Conservation (phyloP, 768 basidiomycete genomes). For the Mycena crocata region DNA sequence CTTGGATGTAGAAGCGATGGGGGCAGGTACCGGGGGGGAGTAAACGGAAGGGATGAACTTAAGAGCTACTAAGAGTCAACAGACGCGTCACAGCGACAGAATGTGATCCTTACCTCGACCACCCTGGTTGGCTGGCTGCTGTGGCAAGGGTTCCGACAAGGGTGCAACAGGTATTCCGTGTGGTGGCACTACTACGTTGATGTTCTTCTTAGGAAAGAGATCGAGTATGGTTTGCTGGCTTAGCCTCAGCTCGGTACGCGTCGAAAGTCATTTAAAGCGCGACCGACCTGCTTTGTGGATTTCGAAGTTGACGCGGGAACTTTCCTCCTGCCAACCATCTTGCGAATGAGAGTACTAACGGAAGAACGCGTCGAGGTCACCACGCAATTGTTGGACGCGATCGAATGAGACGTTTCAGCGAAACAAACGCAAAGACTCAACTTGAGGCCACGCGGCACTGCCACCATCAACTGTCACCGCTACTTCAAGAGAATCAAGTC, state of each 20-base stretch:
- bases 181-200: neutral
- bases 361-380: slow-evolving; percentile 46
- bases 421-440: neutral
- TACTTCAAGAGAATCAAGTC: neutral
- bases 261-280: slow-evolving; percentile 7
- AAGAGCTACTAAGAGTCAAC: neutral
- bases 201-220: slow-evolving; percentile 44
- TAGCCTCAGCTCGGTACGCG: slow-evolving; percentile 13
- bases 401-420: neutral
- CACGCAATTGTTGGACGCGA: neutral
- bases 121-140: neutral
- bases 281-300: slow-evolving; percentile 45
- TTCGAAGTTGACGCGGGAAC: slow-evolving; percentile 31
- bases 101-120: neutral
- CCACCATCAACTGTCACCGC: too few species aligned
- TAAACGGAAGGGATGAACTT: neutral
- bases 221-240: slow-evolving; percentile 57
- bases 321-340: slow-evolving; percentile 43
- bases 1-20: slow-evolving; percentile 18
- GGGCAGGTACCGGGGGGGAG: neutral
- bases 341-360: slow-evolving; percentile 50
- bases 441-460: too few species aligned
- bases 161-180: neutral
- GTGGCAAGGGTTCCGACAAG: neutral
- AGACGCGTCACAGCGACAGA: slow-evolving; percentile 3